phyloP scores from a whole-genome alignment of 208 protist species.

The Sergeia podlipaevii region DNA sequence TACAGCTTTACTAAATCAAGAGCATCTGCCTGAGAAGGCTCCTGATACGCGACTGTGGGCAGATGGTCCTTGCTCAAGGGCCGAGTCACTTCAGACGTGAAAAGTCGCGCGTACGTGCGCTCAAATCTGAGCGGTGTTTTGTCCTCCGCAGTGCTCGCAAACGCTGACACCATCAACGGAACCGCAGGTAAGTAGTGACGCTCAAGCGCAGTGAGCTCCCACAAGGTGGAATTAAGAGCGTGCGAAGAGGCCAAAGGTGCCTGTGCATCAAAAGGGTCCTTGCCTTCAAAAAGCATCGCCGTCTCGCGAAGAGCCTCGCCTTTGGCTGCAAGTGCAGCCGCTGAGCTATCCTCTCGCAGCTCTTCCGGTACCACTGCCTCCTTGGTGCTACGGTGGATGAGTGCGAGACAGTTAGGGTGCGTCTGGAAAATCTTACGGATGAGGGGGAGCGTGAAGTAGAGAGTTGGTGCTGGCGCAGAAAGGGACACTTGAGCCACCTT shows the following conservation, averaged over 20 bases:
- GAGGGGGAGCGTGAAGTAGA: slow-evolving; percentile 88
- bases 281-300: slow-evolving; percentile 66
- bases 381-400: slow-evolving; percentile 81
- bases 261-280: slow-evolving; percentile 68
- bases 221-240: slow-evolving; percentile 79
- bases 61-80: slow-evolving; percentile 45
- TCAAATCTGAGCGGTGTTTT: slow-evolving; percentile 80
- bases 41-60: slow-evolving; percentile 68
- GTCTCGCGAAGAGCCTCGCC: slow-evolving; percentile 40
- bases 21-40: slow-evolving; percentile 21
- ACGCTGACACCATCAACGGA: slow-evolving; percentile 83
- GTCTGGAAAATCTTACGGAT: slow-evolving; percentile 78
- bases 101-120: slow-evolving; percentile 83
- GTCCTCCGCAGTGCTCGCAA: slow-evolving; percentile 76
- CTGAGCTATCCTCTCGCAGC: slow-evolving; percentile 7
- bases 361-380: slow-evolving; percentile 57
- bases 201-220: slow-evolving; percentile 87
- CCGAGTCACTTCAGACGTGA: slow-evolving; percentile 78
- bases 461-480: slow-evolving; percentile 59
- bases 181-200: slow-evolving; percentile 82
- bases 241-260: slow-evolving; percentile 33
- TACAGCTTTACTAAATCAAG: slow-evolving; percentile 49
- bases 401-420: slow-evolving; percentile 82
- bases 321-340: slow-evolving; percentile 18
- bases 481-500: slow-evolving; percentile 57